phyloP scores from a whole-genome alignment of 352 stramenopile species.

The Globisporangium radiosum region DNA sequence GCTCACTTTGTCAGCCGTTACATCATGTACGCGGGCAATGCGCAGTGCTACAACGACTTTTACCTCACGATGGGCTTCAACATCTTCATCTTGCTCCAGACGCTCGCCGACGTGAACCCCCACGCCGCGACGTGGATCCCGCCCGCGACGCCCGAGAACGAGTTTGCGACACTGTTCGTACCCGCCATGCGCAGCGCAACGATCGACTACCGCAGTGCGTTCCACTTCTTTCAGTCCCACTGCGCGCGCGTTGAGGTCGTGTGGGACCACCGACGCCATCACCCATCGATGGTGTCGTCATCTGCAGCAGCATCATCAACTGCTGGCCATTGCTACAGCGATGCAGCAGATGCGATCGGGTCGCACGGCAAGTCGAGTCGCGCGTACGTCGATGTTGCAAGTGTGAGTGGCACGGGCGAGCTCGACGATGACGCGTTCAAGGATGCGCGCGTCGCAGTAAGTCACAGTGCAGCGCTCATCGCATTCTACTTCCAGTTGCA shows the following conservation, averaged over 20 bases:
- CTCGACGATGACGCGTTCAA: no score
- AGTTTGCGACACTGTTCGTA: neutral
- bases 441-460: neutral
- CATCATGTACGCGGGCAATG: conserved; percentile 46
- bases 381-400: neutral
- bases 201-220: conserved; percentile 40
- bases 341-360: neutral
- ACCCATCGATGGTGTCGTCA: neutral
- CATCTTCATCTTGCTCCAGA: conserved; percentile 68
- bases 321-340: neutral
- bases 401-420: neutral
- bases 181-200: neutral
- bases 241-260: conserved; percentile 63
- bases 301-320: neutral
- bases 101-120: conserved; percentile 43
- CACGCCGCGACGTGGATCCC: conserved; percentile 40
- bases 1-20: conserved; percentile 31
- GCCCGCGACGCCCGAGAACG: neutral
- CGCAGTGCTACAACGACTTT: conserved; percentile 52
- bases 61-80: conserved; percentile 75
- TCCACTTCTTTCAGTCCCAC: conserved; percentile 58
- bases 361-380: neutral
- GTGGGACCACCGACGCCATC: conserved; percentile 30
- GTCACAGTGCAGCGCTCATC: conserved; percentile 21
- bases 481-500: conserved; percentile 71